A percentile compares a stretch with the other conserved stretches of the same genome.
These are phyloP conservation scores for Colletotrichum camelliae DNA, from an alignment of 2,329 filamentous ascomycete genomes.

Conservation along the genomic window DNA sequence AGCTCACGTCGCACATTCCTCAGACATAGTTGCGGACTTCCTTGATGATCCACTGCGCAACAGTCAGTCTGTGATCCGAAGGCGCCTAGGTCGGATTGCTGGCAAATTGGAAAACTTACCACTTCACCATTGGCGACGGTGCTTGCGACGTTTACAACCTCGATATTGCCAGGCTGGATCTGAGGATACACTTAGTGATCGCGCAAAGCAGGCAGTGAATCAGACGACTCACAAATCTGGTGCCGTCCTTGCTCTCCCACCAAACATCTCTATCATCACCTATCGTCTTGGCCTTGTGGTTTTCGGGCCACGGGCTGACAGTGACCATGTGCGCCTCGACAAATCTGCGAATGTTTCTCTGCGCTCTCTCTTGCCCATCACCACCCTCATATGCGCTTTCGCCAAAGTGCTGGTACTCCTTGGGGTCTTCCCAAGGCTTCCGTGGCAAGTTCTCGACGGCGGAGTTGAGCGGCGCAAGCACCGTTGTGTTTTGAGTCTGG, in stretches of 20 bases:
- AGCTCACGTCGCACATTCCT: background rate
- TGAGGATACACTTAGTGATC: constrained; percentile 31
- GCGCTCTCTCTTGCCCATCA: constrained; percentile 77
- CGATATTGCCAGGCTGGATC: constrained; percentile 81
- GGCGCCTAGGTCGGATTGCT: background rate
- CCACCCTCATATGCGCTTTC: constrained; percentile 76
- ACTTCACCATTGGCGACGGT: constrained; percentile 88
- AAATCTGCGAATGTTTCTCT: constrained; percentile 78
- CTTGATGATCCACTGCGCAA: constrained; percentile 67
- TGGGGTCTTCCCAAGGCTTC: constrained; percentile 85
- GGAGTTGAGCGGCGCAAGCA: constrained; percentile 86
- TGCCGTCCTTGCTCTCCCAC: constrained; percentile 79
- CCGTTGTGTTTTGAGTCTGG: constrained; percentile 72
- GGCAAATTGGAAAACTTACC: constrained; percentile 38
- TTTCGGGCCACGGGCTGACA: constrained; percentile 75
- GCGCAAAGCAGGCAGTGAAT: background rate
- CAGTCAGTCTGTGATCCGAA: constrained; percentile 15
- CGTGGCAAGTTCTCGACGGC: constrained; percentile 78
- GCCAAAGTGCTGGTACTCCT: constrained; percentile 73
- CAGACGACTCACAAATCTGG: constrained; percentile 62
- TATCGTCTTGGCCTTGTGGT: constrained; percentile 68
- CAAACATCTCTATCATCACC: constrained; percentile 72
- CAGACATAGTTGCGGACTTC: constrained; percentile 51
- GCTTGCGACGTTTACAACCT: constrained; percentile 76
- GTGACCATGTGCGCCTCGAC: constrained; percentile 86